phyloP scores from a whole-genome alignment of 768 basidiomycete genomes.

The Wakefieldia striispora region DNA sequence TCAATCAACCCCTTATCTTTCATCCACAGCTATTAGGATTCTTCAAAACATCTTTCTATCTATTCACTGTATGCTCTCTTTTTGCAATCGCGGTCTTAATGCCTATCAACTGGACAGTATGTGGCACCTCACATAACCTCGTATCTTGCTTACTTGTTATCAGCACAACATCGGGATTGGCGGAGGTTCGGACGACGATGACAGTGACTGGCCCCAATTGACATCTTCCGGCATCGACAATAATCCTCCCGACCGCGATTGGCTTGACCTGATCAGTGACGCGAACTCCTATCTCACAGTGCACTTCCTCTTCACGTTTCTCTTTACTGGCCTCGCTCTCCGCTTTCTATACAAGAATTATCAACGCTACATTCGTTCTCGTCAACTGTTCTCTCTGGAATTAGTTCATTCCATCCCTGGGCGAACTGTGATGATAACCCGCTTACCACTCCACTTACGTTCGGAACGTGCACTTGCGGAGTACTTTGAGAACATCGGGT shows the following conservation, averaged over 20 bases:
- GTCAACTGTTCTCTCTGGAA: slow-evolving; percentile 93
- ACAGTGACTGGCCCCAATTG: slow-evolving; percentile 46
- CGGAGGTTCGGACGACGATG: slow-evolving; percentile 42
- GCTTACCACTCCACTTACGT: slow-evolving; percentile 80
- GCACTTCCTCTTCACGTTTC: slow-evolving; percentile 90
- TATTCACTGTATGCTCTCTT: slow-evolving; percentile 84
- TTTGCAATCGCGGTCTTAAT: slow-evolving; percentile 85
- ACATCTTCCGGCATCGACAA: slow-evolving; percentile 21
- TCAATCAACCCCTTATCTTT: not conserved
- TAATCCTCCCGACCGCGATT: slow-evolving; percentile 46
- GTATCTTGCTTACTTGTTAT: not conserved
- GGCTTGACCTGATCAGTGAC: slow-evolving; percentile 88
- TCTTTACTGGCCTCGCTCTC: slow-evolving; percentile 86
- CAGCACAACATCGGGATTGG: slow-evolving; percentile 75
- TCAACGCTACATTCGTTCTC: slow-evolving; percentile 79
- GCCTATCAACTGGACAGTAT: slow-evolving; percentile 91
- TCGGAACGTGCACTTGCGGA: slow-evolving; percentile 85
- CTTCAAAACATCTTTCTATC: slow-evolving; percentile 91
- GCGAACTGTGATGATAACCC: slow-evolving; percentile 86
- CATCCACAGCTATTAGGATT: slow-evolving; percentile 81
- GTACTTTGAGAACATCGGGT: slow-evolving; percentile 87
- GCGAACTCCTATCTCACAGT: slow-evolving; percentile 86
- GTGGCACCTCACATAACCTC: slow-evolving; percentile 21
- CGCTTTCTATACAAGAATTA: slow-evolving; percentile 90
- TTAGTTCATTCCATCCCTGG: slow-evolving; percentile 94